A percentile compares a stretch with the other conserved stretches of the same genome.
These are phyloP conservation scores for Geotrichum cucujoidarum DNA, from an alignment of 1,139 yeast species.

Conservation along the genomic window DNA sequence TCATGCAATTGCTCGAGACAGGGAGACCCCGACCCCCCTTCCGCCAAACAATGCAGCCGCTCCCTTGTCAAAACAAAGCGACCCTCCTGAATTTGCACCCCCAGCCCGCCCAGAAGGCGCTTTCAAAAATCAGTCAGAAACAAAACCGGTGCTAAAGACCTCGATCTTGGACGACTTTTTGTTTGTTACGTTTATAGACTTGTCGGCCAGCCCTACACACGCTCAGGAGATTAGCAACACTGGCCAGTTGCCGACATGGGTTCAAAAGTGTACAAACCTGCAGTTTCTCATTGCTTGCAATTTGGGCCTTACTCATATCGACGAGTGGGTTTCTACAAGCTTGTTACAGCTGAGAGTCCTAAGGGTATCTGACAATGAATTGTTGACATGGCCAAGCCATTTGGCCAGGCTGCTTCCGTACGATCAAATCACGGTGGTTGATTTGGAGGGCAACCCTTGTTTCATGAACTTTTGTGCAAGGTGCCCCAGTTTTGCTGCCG, in stretches of 20 bases:
- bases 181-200: constrained; percentile 27
- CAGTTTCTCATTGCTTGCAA: constrained; percentile 29
- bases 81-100: no score
- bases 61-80: no score
- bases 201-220: constrained; percentile 24
- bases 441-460: constrained; percentile 35
- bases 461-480: constrained; percentile 17
- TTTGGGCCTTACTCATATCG: constrained; percentile 29
- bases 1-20: no score
- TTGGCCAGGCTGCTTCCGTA: constrained; percentile 25
- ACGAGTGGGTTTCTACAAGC: constrained; percentile 31
- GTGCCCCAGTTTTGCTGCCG: constrained; percentile 19
- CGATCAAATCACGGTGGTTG: constrained; percentile 28
- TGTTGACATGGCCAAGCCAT: constrained; percentile 35
- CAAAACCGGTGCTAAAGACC: no score
- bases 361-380: constrained; percentile 29
- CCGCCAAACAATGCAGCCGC: no score
- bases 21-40: no score
- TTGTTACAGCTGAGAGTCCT: constrained; percentile 27
- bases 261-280: constrained; percentile 28
- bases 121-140: no score
- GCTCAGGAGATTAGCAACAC: constrained; percentile 25
- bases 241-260: constrained; percentile 32
- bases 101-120: no score
- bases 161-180: constrained; percentile 18